phyloP scores from a whole-genome alignment of 148 eudicot genomes.

The Chenopodium album region DNA sequence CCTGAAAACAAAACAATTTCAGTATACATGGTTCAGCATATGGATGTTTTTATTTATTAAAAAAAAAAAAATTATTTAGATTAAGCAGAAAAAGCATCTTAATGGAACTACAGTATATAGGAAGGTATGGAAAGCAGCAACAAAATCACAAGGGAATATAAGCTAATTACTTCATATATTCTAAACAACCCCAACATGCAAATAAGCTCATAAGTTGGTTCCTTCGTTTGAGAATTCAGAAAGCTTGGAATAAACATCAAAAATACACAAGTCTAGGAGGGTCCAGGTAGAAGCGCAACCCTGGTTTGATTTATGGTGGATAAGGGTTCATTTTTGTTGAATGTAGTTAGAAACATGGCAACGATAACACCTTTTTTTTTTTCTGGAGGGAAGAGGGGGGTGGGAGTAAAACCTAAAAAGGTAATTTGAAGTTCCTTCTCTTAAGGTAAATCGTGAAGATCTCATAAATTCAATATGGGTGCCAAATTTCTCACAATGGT shows the following conservation, averaged over 20 bases:
- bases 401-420: background rate
- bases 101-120: background rate
- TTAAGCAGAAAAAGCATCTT: background rate
- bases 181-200: background rate
- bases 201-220: background rate
- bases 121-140: background rate
- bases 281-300: background rate
- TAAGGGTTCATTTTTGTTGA: background rate
- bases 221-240: too few relatives aligned
- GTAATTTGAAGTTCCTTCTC: background rate
- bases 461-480: background rate
- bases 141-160: background rate
- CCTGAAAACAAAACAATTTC: conserved; percentile 37
- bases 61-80: too few relatives aligned
- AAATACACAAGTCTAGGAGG: background rate
- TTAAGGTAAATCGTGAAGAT: background rate
- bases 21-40: too few relatives aligned
- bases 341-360: background rate
- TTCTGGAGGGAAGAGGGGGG: background rate
- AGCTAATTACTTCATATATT: background rate
- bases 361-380: background rate
- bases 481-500: background rate
- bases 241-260: background rate
- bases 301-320: background rate
- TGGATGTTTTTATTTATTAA: too few relatives aligned